These are phyloP conservation scores for Blastocystis sp. DNA, from an alignment of 352 stramenopile species.

Conservation along the genomic window DNA sequence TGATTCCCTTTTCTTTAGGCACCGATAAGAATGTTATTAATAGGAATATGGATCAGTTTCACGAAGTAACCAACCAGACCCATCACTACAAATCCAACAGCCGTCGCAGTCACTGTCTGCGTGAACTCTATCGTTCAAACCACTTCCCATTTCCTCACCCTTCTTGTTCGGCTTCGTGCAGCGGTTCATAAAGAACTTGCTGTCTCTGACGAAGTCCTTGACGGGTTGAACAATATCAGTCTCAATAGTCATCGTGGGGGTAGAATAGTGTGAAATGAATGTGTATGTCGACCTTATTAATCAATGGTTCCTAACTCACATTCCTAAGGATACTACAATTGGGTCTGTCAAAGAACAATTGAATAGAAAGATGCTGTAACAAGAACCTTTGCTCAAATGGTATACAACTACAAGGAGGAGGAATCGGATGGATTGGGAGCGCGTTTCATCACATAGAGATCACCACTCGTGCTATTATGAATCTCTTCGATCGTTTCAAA, in stretches of 20 bases:
- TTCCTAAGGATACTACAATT: too few relatives aligned
- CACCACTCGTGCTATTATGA: neutral
- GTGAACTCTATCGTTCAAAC: slow-evolving; percentile 71
- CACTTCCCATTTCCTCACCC: slow-evolving; percentile 58
- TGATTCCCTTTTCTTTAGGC: slow-evolving; percentile 66
- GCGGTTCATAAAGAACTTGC: slow-evolving; percentile 89
- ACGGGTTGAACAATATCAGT: slow-evolving; percentile 60
- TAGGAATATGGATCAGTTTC: slow-evolving; percentile 97
- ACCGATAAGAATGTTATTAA: slow-evolving; percentile 98
- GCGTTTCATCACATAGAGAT: slow-evolving; percentile 26
- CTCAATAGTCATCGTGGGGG: slow-evolving; percentile 24
- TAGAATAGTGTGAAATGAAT: too few relatives aligned
- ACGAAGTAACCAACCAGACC: slow-evolving; percentile 99
- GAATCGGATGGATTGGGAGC: too few relatives aligned
- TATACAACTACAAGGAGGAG: too few relatives aligned
- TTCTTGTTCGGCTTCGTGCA: slow-evolving; percentile 96
- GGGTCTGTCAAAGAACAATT: too few relatives aligned
- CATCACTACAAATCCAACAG: slow-evolving; percentile 94
- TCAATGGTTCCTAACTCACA: too few relatives aligned
- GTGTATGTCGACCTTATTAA: too few relatives aligned
- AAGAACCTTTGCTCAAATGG: too few relatives aligned
- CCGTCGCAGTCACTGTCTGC: slow-evolving; percentile 81
- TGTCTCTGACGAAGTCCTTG: slow-evolving; percentile 90
- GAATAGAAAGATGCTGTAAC: too few relatives aligned
- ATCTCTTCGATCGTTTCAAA: neutral